Evolutionary conservation across 2,329 filamentous ascomycete genomes (phyloP), one percentile per base, ranked within the genome.

Genomic region (Cordyceps tenuipes): DNA sequence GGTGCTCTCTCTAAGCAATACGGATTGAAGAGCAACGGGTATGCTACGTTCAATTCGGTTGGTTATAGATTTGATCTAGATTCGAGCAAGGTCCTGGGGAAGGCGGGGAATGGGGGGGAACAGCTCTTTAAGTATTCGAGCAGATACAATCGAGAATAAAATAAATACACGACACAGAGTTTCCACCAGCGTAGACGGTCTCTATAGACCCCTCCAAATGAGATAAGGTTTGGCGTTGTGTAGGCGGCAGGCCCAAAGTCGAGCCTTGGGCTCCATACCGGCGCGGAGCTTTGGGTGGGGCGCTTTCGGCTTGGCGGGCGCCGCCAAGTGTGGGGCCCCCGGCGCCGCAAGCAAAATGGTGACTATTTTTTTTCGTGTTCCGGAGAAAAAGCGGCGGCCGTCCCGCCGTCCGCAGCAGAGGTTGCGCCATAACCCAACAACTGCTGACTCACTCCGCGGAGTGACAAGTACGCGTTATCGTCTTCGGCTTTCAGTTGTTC

Each of bases 51-150:
- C 2, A 29, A n/a, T 5, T 6, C 26, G 19, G 41, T 49, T 48
- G 26, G 19, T 34, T 19, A n/a, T 43, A 31, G 46, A 43, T 50
- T 50, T 50, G 55, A 50, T 57, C 46, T 57, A 50, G 21, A 50
- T 57, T 57, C 13, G 4, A 17, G 23, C 46, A 13, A 13, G 34
- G 43, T 17, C 54, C 6, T 26, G 17, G 29, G 34, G 21, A 26
- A 43, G 36, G 46, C 44, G 44, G 46, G 54, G 55, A 21, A 50
- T 19, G 6, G 46, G 54, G 55, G 34, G 41, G 31, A 8, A 17
- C 34, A 34, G 31, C 41, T 13, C 29, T 57, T 49, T 58, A 58
- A 58, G 56, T 58, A 58, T 26, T 58, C 44, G 47, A 46, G 6
- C 15, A 31, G n/a, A 15, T 12, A 44, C 44, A 54, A 41, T 29